Base-by-base conservation (phyloP, 2,329 filamentous ascomycete species). In the Scorias spongiosa region DNA sequence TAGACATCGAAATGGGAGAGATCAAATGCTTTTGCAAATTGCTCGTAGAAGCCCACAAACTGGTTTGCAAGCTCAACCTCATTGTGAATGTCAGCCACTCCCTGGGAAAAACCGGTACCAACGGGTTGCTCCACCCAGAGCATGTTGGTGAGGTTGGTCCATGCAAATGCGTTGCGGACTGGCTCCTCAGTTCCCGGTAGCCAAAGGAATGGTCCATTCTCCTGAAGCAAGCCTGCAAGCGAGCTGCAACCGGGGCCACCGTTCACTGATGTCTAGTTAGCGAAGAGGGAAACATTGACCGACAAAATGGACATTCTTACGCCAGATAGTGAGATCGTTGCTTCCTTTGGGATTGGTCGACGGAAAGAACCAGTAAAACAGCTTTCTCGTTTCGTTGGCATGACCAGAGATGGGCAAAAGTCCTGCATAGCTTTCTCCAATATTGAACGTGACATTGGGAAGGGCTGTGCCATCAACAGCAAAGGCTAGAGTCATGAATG, bases 81-180 rank as follows among this genome's bases (percentile, higher is more conserved):
- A 46, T 66, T 60, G 14, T 61, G 68, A 55, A 69, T 68, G 47
- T 67, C 64, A 0, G 66, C 63, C 2, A 57, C 59, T 26, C 65
- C 65, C 48, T 65, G 60, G 1, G 58, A 56, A 49, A 64, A 70
- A 4, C 64, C 68, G 36, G 64, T 64, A 42, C 64, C 67, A 5
- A 72, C 62, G 4, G 70, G 70, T 46, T 73, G 69, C 41, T 68
- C 70, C 10, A 73, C 70, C 75, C 78, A 91, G 40, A 91, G 66
- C 54, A 88, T 74, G 59, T 88, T 86, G 43, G 82, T 83, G 30
- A 89, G 62, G 42, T 81, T 81, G 47, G 75, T 57, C 64, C 65
- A 69, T 29, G 61, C 59, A 57, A 59, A 69, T 0, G 64, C 61
- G 46, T 69, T 69, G 45, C 62, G 58, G 0, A 67, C 60, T 1